Evolutionary conservation across 2,329 filamentous ascomycete species (phyloP), one percentile per base, ranked within the genome.

Genomic region (Alternaria postmessia): DNA sequence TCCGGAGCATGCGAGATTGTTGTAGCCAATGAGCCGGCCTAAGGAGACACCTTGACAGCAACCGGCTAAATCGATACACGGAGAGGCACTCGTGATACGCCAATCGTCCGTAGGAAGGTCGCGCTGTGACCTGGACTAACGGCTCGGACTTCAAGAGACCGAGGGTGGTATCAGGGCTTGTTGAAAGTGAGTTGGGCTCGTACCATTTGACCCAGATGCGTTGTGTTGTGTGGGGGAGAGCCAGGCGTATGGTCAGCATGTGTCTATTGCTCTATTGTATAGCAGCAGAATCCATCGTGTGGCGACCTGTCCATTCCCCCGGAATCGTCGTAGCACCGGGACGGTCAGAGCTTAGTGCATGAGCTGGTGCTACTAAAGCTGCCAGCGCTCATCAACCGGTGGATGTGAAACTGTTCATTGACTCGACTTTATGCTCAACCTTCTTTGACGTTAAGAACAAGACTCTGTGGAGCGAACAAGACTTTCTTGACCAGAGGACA

Each of bases 61-160:
- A 59, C 57, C 57, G 57, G 57, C 52, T 59, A 59, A 59, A 59
- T 59, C 57, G 16, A 56, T 16, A 2, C 39, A 16, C 18, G 18
- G 22, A 30, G 32, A 41, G 9, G 38, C n/a, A 38, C 24, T 54
- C 34, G 20, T 46, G 52, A 48, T 56, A 44, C 32, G 18, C 46
- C 30, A 36, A 54, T 38, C 8, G 36, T 43, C 51, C 16, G 16
- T 20, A 32, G 32, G n/a, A 22, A 30, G 22, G 1, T 34, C 11
- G 30, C 7, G 5, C 16, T 11, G 18, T 22, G 4, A 20, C 14
- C 24, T 36, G 39, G 8, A 44, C 28, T 18, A 18, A 36, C 30
- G 38, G 38, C 14, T 46, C 39, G 22, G 32, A n/a, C 30, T 6
- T 24, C 8, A 8, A 7, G 9, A 38, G 42, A 47, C 51, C 32